Percentiles rank a stretch among this genome's conserved stretches.
Conservation (phyloP, 169 alveolate species). For the Sarcocystis neurona region DNA sequence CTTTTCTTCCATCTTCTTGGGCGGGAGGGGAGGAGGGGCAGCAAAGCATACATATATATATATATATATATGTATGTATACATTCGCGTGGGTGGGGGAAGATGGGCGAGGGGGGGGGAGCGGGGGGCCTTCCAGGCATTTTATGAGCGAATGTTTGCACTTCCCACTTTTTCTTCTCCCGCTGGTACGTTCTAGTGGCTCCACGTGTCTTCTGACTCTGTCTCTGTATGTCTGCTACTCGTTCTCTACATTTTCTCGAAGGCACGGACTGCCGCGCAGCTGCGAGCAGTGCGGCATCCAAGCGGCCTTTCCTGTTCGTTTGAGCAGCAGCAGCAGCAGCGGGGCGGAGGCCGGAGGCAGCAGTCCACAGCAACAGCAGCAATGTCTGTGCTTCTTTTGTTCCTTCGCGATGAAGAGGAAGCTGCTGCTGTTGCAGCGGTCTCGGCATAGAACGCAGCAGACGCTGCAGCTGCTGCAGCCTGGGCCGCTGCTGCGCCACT, state of each 20-base stretch:
- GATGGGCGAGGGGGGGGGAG: background rate
- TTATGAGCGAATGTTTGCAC: background rate
- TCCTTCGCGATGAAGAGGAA: slow-evolving; percentile 34
- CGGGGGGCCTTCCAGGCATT: background rate
- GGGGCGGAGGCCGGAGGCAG: background rate
- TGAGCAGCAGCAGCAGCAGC: background rate
- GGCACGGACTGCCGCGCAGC: slow-evolving; percentile 22
- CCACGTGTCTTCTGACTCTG: background rate
- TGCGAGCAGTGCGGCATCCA: slow-evolving; percentile 24
- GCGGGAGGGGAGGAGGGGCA: no score
- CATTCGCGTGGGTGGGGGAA: background rate
- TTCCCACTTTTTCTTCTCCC: background rate
- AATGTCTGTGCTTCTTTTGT: background rate
- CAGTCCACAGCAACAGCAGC: no score
- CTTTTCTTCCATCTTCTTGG: no score
- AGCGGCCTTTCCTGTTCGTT: slow-evolving; percentile 11
- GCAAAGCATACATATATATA: no score
- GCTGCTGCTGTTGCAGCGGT: slow-evolving; percentile 2
- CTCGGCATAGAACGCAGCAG: background rate
- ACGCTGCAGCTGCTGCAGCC: slow-evolving; percentile 35
- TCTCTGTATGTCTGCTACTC: background rate
- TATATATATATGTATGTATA: no score
- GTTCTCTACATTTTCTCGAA: background rate
- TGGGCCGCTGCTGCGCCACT: background rate
- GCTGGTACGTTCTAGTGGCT: no score